A percentile compares a stretch with the other conserved stretches of the same genome.
phyloP scores from a whole-genome alignment of 441 rosid genomes.

The Capsella rubella region DNA sequence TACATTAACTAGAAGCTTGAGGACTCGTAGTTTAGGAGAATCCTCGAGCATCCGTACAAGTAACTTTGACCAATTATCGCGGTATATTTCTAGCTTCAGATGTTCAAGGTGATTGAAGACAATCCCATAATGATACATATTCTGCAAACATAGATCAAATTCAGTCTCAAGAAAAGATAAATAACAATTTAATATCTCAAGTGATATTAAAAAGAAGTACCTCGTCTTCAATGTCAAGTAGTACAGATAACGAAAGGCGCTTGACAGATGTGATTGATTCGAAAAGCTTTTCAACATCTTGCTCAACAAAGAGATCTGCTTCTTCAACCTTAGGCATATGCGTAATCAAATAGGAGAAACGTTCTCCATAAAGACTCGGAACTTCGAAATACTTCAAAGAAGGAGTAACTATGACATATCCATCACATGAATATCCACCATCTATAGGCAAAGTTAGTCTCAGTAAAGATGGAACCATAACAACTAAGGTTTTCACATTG shows the following conservation, averaged over 20 bases:
- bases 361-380: background rate
- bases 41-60: background rate
- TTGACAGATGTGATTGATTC: background rate
- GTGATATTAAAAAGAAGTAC: background rate
- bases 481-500: background rate
- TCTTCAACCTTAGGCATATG: background rate
- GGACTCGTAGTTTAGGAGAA: background rate
- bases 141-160: background rate
- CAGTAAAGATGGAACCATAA: background rate
- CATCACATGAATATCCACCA: background rate
- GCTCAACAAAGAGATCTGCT: background rate
- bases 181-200: background rate
- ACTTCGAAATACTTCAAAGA: background rate
- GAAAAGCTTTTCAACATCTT: background rate
- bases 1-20: background rate
- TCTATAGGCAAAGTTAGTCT: background rate
- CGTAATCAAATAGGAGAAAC: background rate
- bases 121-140: background rate
- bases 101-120: background rate
- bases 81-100: background rate
- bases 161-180: background rate
- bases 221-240: background rate
- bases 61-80: background rate
- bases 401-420: background rate
- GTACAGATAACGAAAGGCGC: background rate